Conservation (phyloP, 139 green algal genomes). For the Chlorella sp. region DNA sequence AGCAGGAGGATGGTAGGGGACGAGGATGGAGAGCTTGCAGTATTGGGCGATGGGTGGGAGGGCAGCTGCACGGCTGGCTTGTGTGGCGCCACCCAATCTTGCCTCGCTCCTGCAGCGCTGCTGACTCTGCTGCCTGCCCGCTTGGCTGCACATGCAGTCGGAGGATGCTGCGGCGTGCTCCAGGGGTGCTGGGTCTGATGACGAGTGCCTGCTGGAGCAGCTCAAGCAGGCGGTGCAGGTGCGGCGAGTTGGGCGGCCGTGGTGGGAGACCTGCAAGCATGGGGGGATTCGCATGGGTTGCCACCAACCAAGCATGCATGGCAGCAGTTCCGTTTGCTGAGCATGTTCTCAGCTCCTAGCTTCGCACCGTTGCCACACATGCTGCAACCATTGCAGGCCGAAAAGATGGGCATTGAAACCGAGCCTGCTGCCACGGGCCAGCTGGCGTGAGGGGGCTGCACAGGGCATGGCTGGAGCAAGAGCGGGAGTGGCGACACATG, state of each 20-base stretch:
- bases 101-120: background rate
- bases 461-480: background rate
- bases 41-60: background rate
- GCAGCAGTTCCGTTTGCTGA: background rate
- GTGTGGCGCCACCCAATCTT: background rate
- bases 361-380: no score
- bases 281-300: no score
- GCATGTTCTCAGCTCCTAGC: no score
- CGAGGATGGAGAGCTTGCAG: no score
- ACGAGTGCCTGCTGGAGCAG: constrained; percentile 26
- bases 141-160: background rate
- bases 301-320: background rate
- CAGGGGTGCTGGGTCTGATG: background rate
- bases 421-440: constrained; percentile 41
- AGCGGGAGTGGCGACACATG: background rate
- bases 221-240: constrained; percentile 36
- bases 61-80: background rate
- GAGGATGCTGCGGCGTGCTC: background rate
- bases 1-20: no score
- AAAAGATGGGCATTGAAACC: constrained; percentile 27
- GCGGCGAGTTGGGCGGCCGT: background rate
- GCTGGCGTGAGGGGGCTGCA: constrained; percentile 32
- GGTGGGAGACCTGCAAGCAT: background rate
- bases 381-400: constrained; percentile 1
- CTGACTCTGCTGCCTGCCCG: background rate